Conservation (phyloP, 2,329 filamentous ascomycete genomes). For the Ophiostoma sp. region DNA sequence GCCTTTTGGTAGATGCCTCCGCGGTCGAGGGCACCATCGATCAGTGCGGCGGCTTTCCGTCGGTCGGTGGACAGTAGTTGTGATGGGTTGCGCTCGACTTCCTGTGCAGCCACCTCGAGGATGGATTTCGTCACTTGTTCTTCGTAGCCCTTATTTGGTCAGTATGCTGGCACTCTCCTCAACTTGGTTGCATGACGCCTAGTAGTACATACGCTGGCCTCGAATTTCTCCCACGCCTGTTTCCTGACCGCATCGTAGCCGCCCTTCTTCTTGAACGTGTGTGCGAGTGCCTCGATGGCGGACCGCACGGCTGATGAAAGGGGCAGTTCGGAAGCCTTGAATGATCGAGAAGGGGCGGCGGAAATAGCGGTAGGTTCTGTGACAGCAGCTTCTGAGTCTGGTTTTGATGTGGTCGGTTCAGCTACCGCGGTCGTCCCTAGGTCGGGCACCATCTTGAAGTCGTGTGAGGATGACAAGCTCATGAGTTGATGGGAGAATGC, state of each 20-base stretch:
- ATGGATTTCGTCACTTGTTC: conserved; percentile 60
- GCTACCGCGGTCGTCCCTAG: neutral
- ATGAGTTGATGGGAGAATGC: neutral
- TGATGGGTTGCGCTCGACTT: conserved; percentile 68
- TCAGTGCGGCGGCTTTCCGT: conserved; percentile 65
- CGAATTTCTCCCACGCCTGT: conserved; percentile 69
- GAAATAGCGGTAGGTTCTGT: neutral
- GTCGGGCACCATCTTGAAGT: neutral
- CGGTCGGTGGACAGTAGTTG: conserved; percentile 68
- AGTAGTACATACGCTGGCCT: conserved; percentile 53
- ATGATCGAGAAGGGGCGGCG: conserved; percentile 28
- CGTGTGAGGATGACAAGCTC: too few relatives aligned
- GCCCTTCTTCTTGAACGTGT: conserved; percentile 80
- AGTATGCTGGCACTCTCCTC: neutral
- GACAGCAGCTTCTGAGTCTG: neutral
- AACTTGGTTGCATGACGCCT: neutral
- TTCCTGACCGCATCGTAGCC: conserved; percentile 75
- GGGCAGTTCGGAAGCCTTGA: conserved; percentile 70
- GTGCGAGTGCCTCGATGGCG: conserved; percentile 69
- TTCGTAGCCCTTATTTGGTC: conserved; percentile 57
- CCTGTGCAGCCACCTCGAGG: conserved; percentile 62
- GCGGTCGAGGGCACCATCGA: conserved; percentile 72
- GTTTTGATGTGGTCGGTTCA: neutral
- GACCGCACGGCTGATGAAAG: conserved; percentile 65
- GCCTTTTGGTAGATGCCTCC: conserved; percentile 69